phyloP scores from a whole-genome alignment of 345 rosid genomes.

The Sonneratia alba region DNA sequence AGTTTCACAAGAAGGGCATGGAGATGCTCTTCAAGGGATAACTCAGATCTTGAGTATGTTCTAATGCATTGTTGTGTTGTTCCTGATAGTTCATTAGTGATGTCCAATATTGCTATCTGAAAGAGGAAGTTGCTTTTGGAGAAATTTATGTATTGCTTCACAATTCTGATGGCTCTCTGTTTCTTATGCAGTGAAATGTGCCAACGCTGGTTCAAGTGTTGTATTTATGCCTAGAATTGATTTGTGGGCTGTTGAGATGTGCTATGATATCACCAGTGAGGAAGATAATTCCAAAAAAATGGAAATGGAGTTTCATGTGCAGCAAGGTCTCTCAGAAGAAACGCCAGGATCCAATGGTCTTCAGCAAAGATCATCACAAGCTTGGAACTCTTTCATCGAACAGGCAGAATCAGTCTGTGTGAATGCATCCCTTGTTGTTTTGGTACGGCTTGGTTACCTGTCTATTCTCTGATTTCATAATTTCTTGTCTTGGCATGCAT shows the following conservation, averaged over 20 bases:
- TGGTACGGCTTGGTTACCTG: slow-evolving; percentile 39
- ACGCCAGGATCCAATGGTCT: slow-evolving; percentile 16
- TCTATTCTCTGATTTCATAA: background rate
- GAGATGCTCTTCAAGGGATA: slow-evolving; percentile 78
- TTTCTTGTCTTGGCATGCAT: background rate
- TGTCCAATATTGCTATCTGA: background rate
- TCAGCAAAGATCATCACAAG: slow-evolving; percentile 39
- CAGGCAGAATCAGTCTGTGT: slow-evolving; percentile 71
- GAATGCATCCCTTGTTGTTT: slow-evolving; percentile 69
- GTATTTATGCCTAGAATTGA: slow-evolving; percentile 91
- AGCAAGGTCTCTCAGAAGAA: slow-evolving; percentile 22
- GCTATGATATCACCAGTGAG: slow-evolving; percentile 20
- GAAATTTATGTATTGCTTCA: background rate
- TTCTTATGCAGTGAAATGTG: slow-evolving; percentile 71
- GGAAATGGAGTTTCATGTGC: slow-evolving; percentile 13
- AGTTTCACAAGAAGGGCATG: slow-evolving; percentile 84
- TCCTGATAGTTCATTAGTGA: no score
- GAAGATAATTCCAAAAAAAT: slow-evolving; percentile 17
- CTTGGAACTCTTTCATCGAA: slow-evolving; percentile 82
- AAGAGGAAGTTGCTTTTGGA: background rate
- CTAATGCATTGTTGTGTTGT: slow-evolving; percentile 3
- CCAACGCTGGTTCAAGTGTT: slow-evolving; percentile 48
- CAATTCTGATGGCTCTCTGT: background rate
- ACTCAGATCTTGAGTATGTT: slow-evolving; percentile 71
- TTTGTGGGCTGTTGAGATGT: slow-evolving; percentile 75